Conservation (phyloP, 139 green algal genomes). For the Picochlorum sp. region DNA sequence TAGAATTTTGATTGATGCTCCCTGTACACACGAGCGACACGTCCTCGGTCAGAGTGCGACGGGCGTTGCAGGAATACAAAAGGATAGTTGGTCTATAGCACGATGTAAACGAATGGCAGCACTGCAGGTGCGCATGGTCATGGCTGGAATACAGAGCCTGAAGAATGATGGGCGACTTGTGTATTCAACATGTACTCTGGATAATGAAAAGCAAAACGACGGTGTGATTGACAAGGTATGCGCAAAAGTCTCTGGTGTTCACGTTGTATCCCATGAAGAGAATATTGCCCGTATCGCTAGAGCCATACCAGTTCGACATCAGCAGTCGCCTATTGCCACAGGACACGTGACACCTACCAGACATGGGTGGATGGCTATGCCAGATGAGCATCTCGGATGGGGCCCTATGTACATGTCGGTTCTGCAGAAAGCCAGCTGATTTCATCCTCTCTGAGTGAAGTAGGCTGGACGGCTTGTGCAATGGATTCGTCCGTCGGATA, state of each 20-base stretch:
- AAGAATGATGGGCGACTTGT: constrained; percentile 47
- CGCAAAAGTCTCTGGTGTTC: background rate
- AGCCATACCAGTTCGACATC: background rate
- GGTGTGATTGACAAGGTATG: constrained; percentile 37
- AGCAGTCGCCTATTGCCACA: constrained; percentile 7
- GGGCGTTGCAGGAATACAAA: background rate
- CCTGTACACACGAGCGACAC: constrained; percentile 53
- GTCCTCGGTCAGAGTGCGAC: constrained; percentile 34
- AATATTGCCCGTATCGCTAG: background rate
- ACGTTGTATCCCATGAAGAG: constrained; percentile 11
- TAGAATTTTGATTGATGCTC: constrained; percentile 55
- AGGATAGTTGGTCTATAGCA: constrained; percentile 34
- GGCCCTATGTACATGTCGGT: constrained; percentile 44
- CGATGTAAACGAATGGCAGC: constrained; percentile 36
- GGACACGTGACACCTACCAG: constrained; percentile 22
- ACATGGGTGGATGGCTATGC: constrained; percentile 39
- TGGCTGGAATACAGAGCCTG: constrained; percentile 32
- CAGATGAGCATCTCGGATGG: constrained; percentile 21
- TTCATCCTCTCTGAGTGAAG: too few relatives aligned
- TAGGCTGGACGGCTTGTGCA: too few relatives aligned
- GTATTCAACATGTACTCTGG: constrained; percentile 59
- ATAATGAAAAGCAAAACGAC: constrained; percentile 44
- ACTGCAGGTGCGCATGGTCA: constrained; percentile 41
- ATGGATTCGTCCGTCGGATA: too few relatives aligned
- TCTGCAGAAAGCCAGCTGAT: constrained; percentile 32